A percentile compares a stretch with the other conserved stretches of the same genome.
Evolutionary conservation across 2,329 filamentous ascomycete species (phyloP).

Genomic region (Neoarthrinium moseri): DNA sequence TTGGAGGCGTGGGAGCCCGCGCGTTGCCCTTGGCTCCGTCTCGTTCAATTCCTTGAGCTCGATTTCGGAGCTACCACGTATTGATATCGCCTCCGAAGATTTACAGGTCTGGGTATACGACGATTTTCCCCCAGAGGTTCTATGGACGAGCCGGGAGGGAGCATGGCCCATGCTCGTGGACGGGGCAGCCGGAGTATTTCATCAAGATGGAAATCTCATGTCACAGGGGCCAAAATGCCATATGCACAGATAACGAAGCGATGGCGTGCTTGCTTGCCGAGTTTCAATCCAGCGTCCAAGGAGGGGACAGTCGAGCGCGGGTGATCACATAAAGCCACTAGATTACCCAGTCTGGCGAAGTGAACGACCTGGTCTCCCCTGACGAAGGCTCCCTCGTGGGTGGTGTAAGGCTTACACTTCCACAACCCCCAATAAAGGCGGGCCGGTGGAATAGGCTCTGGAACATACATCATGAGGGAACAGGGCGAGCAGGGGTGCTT

Average conservation of each 20-base stretch:
- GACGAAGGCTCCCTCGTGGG: not conserved
- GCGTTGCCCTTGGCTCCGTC: no score
- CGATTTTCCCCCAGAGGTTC: not conserved
- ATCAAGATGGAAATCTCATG: no score
- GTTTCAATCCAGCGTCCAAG: no score
- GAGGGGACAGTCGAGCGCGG: no score
- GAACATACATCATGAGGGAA: not conserved
- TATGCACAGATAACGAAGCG: not conserved
- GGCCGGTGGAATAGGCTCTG: slow-evolving; percentile 1
- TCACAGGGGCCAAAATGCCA: no score
- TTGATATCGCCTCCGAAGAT: no score
- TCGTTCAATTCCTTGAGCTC: not conserved
- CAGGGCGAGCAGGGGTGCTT: not conserved
- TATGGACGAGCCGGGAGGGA: not conserved
- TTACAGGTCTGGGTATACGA: not conserved
- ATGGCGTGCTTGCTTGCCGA: no score
- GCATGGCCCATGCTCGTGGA: not conserved
- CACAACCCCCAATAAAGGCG: not conserved
- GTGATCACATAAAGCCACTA: no score
- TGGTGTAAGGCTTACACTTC: no score
- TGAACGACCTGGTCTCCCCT: no score
- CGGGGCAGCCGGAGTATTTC: no score
- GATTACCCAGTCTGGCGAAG: no score
- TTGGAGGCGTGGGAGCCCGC: not conserved
- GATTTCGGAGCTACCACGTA: not conserved